Conservation (phyloP, 352 stramenopile species). For the Pythium pyrilobum region DNA sequence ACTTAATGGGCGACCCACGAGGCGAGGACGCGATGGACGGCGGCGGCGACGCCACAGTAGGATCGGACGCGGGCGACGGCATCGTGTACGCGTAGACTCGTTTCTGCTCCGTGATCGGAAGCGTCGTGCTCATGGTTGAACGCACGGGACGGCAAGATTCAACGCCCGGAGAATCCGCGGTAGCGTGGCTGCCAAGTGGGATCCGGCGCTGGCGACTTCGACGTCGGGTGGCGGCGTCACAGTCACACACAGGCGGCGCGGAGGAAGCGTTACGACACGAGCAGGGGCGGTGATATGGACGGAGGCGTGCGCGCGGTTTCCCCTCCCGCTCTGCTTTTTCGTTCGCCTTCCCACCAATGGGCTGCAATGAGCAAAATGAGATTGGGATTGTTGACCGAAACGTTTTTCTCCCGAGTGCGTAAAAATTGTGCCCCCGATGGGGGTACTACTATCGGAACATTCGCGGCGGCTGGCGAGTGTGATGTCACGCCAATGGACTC, state of each 20-base stretch:
- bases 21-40: slow-evolving; percentile 3
- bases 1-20: slow-evolving; percentile 2
- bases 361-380: slow-evolving; percentile 20
- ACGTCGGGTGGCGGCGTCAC: not conserved
- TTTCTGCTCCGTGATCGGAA: slow-evolving; percentile 19
- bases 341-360: slow-evolving; percentile 12
- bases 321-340: not conserved
- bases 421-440: slow-evolving; percentile 5
- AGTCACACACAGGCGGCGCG: not conserved
- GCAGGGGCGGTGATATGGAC: not conserved
- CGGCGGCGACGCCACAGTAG: not conserved
- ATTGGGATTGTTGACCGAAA: slow-evolving; percentile 25
- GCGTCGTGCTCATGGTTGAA: slow-evolving; percentile 11
- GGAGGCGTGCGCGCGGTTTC: slow-evolving; percentile 6
- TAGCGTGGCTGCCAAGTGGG: not conserved
- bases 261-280: not conserved
- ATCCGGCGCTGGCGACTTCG: not conserved
- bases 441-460: slow-evolving; percentile 3
- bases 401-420: slow-evolving; percentile 14
- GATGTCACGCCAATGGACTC: slow-evolving; percentile 12
- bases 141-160: slow-evolving; percentile 1
- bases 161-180: not conserved
- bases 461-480: slow-evolving; percentile 8
- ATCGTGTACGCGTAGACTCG: slow-evolving; percentile 13
- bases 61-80: not conserved